Base-by-base conservation (phyloP, 1,284 basidiomycete genomes). In the Papiliotrema flavescens region DNA sequence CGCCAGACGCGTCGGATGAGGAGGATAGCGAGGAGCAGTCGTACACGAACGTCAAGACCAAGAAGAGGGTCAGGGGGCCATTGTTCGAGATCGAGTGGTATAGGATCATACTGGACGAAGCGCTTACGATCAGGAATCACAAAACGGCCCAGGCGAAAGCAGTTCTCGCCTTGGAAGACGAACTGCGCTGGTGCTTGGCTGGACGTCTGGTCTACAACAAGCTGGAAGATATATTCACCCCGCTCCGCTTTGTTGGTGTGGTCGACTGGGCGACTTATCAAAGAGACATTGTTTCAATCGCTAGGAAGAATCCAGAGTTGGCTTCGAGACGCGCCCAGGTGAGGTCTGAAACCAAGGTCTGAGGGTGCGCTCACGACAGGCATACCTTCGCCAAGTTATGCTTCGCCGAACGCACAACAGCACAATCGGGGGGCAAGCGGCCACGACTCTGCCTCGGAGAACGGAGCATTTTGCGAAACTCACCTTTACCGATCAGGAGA, bases 71-170 rank as follows among this genome's bases (percentile, higher is more conserved):
- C 11, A 5, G 28, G 44, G 75, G 73, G 1, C 69, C 72, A 3
- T 52, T 76, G 2, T 66, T 74, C 35, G 51, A 66, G 23, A 60
- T 69, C 23, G 55, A 66, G 9, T 78, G 71, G 68, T 78, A 71
- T 57, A 64, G 79, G 17, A 65, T 78, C 44, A 67, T 78, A 32
- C 60, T 79, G 14, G 78, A 79, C 55, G 79, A 80, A 55, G 76
- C 76, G 0, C 76, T 70, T 43, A 61, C 61, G 39, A 68, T 73
- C 48, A 62, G 76, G 23, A 78, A 77, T 56, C 64, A 60, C 39
- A 53, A 51, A 2, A 77, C 74, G 0, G 64, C 61, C 37, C 64
- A 66, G 0, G 61, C 70, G 8, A 65, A 69, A 52, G 63, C 71
- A 0, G 59, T 66, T 19, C 64, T 63, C 20, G 59, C 61, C 11